Evolutionary conservation across 148 eudicot species (phyloP).

Genomic region (Hydrangea macrophylla): DNA sequence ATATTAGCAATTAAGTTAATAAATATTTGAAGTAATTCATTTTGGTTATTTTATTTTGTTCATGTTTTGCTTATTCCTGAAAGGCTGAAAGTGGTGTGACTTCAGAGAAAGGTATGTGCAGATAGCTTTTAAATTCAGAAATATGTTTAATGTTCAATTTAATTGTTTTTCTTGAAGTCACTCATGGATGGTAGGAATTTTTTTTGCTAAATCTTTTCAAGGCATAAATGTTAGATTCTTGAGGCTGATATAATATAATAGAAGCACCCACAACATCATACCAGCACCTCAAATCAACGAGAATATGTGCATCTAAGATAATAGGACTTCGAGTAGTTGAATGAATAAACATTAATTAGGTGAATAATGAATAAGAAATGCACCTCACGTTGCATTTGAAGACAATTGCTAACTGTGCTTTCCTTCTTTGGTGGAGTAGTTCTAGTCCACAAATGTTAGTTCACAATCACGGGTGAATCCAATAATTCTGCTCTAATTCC

Average conservation of each 20-base stretch:
- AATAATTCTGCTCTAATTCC: too few species aligned
- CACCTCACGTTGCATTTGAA: conserved; percentile 6
- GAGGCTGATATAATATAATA: not conserved
- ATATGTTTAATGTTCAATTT: too few species aligned
- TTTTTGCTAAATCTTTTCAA: not conserved
- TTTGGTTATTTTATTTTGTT: not conserved
- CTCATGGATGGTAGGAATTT: too few species aligned
- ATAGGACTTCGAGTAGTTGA: not conserved
- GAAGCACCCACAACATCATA: not conserved
- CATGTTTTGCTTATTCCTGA: not conserved
- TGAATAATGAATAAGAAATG: not conserved
- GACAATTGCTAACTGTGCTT: not conserved
- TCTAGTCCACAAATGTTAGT: too few species aligned
- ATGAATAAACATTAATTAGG: not conserved
- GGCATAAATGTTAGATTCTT: not conserved
- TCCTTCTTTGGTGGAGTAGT: too few species aligned
- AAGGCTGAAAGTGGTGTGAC: too few species aligned
- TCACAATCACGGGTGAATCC: too few species aligned
- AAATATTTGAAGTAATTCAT: not conserved
- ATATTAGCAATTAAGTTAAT: too few species aligned
- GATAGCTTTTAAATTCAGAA: not conserved
- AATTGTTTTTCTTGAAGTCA: too few species aligned
- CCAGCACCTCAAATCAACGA: not conserved
- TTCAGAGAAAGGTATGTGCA: too few species aligned
- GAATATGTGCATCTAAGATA: not conserved